Base-by-base conservation (phyloP, 306 rosid species). In the Dryas alaskensis region DNA sequence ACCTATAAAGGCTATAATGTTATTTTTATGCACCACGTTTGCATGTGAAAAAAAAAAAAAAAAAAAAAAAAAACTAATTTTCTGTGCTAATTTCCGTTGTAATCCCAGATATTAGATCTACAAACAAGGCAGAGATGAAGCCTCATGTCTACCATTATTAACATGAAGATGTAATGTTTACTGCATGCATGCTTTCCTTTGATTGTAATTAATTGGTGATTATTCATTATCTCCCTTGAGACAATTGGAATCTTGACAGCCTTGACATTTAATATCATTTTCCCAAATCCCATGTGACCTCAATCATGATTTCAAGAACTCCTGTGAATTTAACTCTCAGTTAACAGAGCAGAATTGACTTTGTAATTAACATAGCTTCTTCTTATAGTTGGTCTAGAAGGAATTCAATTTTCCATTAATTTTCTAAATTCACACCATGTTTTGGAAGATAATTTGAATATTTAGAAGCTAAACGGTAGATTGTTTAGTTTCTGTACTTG, bases 171-270 rank as follows among this genome's bases (percentile, higher is more conserved):
- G 40, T 19, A 54, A 49, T 46, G 65, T 5, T 72, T 45, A 9
- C 4, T 45, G 55, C 59, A 27, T 37, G 9, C 55, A 27, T 65
- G 66, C 44, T 57, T n/a, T 6, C 46, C 42, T 27, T 72, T 57
- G n/a, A 60, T 19, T 59, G 10, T 14, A 19, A 39, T 49, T 42
- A 19, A 49, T 42, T 14, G 69, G n/a, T 52, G 52, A 17, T 77
- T 60, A 71, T 48, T 45, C 43, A 59, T 53, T 4, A 47, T 57
- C 69, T 53, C 44, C 22, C 65, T 68, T 17, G 52, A 19, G 75
- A 79, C 83, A 79, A 31, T 44, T 54, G 69, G 76, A 62, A 73
- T 81, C 78, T 51, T 61, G 63, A 66, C 78, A 66, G 72, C 66
- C 77, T 75, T 62, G 39, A 46, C 67, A 31, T 1, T 31, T 31